Percentiles rank a stretch among this genome's conserved stretches.
Conservation (phyloP, 164 flowering plant genomes). For the Brasenia schreberi region DNA sequence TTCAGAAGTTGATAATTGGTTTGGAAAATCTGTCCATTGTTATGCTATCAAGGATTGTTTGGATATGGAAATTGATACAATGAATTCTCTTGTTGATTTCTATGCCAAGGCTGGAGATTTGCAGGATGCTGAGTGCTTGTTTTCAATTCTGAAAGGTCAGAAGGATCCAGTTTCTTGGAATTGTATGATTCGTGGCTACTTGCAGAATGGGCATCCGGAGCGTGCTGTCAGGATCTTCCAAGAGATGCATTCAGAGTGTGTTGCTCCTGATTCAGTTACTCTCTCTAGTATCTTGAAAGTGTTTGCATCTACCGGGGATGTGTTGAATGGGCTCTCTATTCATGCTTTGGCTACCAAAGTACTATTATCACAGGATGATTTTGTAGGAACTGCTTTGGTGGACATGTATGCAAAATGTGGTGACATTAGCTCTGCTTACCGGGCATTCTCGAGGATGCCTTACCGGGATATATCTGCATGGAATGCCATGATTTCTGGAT, state of each 20-base stretch:
- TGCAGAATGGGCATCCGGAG: slow-evolving; percentile 3
- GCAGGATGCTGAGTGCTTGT: slow-evolving; percentile 4
- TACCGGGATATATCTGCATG: slow-evolving; percentile 1
- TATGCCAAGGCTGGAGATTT: slow-evolving; percentile 8
- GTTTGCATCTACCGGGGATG: slow-evolving; percentile 6
- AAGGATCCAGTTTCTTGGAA: slow-evolving; percentile 11
- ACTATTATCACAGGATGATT: slow-evolving; percentile 1
- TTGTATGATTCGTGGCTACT: slow-evolving; percentile 9
- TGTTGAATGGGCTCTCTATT: slow-evolving; percentile 3
- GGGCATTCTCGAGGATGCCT: slow-evolving; percentile 5
- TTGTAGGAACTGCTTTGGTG: slow-evolving; percentile 9
- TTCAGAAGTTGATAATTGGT: not conserved
- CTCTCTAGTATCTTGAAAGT: slow-evolving; percentile 9
- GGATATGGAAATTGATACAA: slow-evolving; percentile 7
- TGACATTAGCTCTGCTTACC: slow-evolving; percentile 8
- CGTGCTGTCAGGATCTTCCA: slow-evolving; percentile 6
- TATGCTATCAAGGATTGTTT: slow-evolving; percentile 7
- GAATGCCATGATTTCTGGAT: slow-evolving; percentile 12
- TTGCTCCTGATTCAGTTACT: slow-evolving; percentile 9
- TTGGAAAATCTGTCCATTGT: slow-evolving; percentile 12
- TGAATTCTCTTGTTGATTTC: slow-evolving; percentile 6
- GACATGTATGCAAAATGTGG: slow-evolving; percentile 17
- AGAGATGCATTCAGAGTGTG: slow-evolving; percentile 1
- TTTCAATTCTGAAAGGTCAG: slow-evolving; percentile 1
- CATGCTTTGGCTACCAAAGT: slow-evolving; percentile 4